Evolutionary conservation across 805 yeast genomes (phyloP).

Genomic region (Nakazawaea ernobii): DNA sequence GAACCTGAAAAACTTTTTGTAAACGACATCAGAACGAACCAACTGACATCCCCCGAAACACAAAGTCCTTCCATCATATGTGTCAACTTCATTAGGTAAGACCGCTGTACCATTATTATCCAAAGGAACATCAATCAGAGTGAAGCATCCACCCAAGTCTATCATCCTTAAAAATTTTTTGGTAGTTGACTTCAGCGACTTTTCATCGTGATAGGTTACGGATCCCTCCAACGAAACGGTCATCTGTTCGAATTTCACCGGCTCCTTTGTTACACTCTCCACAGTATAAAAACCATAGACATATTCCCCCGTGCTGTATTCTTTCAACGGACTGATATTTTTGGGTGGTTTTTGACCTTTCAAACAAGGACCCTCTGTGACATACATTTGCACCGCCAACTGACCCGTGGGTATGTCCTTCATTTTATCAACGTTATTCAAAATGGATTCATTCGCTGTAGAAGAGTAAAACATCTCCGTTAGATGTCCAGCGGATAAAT

Average conservation of each 20-base stretch:
- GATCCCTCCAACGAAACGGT: conserved; percentile 43
- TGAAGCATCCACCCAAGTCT: conserved; percentile 49
- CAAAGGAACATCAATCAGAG: conserved; percentile 16
- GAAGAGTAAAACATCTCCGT: neutral
- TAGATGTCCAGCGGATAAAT: too few species aligned
- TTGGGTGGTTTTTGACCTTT: too few species aligned
- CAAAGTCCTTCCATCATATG: neutral
- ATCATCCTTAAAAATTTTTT: conserved; percentile 47
- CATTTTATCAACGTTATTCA: neutral
- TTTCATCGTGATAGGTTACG: conserved; percentile 21
- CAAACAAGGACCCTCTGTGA: neutral
- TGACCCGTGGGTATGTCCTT: neutral
- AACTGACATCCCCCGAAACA: neutral
- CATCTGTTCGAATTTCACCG: conserved; percentile 58
- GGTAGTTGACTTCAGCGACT: conserved; percentile 6
- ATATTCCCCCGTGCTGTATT: conserved; percentile 60
- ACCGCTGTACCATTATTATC: neutral
- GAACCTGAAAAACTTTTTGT: conserved; percentile 53
- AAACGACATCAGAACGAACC: conserved; percentile 37
- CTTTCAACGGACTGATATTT: conserved; percentile 33
- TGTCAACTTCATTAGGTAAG: neutral
- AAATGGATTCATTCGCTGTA: neutral
- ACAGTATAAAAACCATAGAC: conserved; percentile 50
- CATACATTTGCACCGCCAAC: neutral
- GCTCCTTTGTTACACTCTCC: conserved; percentile 31